These are phyloP conservation scores for Capsella bursapastoris DNA, from an alignment of 345 rosid species.

Conservation along the genomic window DNA sequence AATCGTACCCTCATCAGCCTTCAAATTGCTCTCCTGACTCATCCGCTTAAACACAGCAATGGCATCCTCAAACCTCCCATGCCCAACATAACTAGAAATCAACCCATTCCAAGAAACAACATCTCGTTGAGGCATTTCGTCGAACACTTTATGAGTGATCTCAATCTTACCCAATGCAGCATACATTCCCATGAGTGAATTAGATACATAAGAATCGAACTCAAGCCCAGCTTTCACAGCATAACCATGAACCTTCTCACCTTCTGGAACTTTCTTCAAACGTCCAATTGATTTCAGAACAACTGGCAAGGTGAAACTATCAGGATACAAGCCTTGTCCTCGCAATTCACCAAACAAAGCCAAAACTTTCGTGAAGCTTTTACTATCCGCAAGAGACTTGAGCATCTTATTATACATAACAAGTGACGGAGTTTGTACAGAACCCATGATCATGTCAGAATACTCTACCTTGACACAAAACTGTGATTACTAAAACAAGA, in stretches of 20 bases:
- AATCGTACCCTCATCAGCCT: slow-evolving; percentile 65
- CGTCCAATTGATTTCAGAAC: slow-evolving; percentile 55
- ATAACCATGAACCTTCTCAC: slow-evolving; percentile 60
- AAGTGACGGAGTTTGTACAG: slow-evolving; percentile 47
- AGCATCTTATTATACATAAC: slow-evolving; percentile 61
- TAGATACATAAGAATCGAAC: slow-evolving; percentile 62
- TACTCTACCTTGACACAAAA: not conserved
- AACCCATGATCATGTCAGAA: slow-evolving; percentile 19
- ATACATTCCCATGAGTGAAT: slow-evolving; percentile 77
- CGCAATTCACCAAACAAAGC: slow-evolving; percentile 53
- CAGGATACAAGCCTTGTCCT: slow-evolving; percentile 63
- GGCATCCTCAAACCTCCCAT: slow-evolving; percentile 60
- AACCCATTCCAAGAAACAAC: slow-evolving; percentile 75
- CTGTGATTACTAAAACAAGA: not conserved
- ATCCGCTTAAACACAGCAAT: slow-evolving; percentile 52
- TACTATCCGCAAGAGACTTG: slow-evolving; percentile 57
- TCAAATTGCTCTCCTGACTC: slow-evolving; percentile 50
- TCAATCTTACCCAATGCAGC: slow-evolving; percentile 48
- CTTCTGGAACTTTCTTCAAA: slow-evolving; percentile 45
- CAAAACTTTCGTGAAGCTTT: slow-evolving; percentile 50
- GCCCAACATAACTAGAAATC: slow-evolving; percentile 62
- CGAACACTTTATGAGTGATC: slow-evolving; percentile 57
- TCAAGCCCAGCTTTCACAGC: slow-evolving; percentile 62
- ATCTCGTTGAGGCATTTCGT: slow-evolving; percentile 70
- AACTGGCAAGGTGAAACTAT: slow-evolving; percentile 77